Evolutionary conservation across 2,329 filamentous ascomycete genomes (phyloP), one percentile per base, ranked within the genome.

Genomic region (Hypoxylon sp.): DNA sequence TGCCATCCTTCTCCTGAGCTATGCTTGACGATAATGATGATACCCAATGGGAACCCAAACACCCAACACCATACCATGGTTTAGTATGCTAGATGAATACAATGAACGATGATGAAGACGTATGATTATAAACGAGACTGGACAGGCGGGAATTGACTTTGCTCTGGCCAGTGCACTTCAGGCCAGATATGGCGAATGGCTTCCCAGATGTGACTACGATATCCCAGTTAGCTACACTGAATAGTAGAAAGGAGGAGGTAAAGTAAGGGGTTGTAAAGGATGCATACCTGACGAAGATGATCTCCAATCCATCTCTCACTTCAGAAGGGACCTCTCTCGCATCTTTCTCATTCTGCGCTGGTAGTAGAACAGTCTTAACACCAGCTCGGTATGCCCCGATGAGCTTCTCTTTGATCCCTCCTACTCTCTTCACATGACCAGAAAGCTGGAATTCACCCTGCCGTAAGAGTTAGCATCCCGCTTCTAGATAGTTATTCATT

Each of bases 321-420:
- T 99, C 94, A 57, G 88, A 80, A 0, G 94, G 94, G 46, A 97
- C 78, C 72, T 97, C 93, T 71, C 89, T 89, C 51, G 89, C 88
- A 69, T 99, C 94, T 74, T 97, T 97, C 58, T 87, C 82, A 70
- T 99, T 99, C 62, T 90, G 88, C 21, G 87, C 82, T 2, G 94
- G 94, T 5, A 99, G 77, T 53, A 99, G 71, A 5, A 99, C 93
- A 21, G 90, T 93, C 80, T 96, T 96, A 55, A 99, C 93, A 19
- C 94, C 94, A 2, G 94, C 94, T 46, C 93, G 83, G 67, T 95
- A 78, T 6, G 94, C 94, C 15, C 94, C 94, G 67, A 99, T 97
- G 43, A 97, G 80, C 73, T 99, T 99, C 82, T 99, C 93, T 75
- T 97, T 97, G 75, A 99, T 97, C 12, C 94, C 94, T 43, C 94